Evolutionary conservation across 805 yeast species (phyloP).

Genomic region (Yamadazyma laniorum): DNA sequence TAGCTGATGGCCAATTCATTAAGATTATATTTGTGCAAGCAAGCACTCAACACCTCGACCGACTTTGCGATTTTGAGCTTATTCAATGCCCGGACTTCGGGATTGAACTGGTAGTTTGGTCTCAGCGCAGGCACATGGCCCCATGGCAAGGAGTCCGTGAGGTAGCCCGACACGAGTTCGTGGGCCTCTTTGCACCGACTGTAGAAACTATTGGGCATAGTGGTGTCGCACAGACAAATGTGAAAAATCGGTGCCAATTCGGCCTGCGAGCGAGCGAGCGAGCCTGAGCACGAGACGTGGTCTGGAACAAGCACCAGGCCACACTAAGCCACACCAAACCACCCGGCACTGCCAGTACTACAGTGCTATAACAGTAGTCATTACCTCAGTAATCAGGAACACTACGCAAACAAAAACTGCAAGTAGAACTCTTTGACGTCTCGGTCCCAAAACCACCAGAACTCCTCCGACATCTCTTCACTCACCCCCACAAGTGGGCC

Average conservation of each 20-base stretch:
- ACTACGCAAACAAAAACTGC: conserved; percentile 74
- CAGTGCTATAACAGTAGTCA: too few species aligned
- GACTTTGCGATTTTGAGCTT: conserved; percentile 27
- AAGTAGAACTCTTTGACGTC: conserved; percentile 67
- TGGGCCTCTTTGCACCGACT: conserved; percentile 31
- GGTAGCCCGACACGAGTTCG: conserved; percentile 28
- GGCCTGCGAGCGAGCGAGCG: too few species aligned
- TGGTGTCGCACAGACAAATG: too few species aligned
- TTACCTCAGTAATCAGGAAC: too few species aligned
- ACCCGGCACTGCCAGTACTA: too few species aligned
- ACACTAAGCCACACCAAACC: too few species aligned
- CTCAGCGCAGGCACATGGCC: conserved; percentile 1
- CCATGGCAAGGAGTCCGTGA: conserved; percentile 27
- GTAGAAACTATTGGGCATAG: conserved; percentile 3
- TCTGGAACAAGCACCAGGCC: too few species aligned
- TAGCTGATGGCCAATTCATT: conserved; percentile 73
- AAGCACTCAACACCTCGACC: conserved; percentile 24
- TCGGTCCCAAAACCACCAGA: conserved; percentile 74
- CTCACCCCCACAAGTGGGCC: conserved; percentile 29
- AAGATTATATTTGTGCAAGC: conserved; percentile 28
- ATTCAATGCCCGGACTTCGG: conserved; percentile 14
- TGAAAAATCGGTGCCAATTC: too few species aligned
- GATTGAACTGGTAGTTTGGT: background rate
- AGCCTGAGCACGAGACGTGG: too few species aligned
- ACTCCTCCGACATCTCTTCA: conserved; percentile 27